Evolutionary conservation across 2,329 filamentous ascomycete genomes (phyloP).

Genomic region (Aspergillus sp.): DNA sequence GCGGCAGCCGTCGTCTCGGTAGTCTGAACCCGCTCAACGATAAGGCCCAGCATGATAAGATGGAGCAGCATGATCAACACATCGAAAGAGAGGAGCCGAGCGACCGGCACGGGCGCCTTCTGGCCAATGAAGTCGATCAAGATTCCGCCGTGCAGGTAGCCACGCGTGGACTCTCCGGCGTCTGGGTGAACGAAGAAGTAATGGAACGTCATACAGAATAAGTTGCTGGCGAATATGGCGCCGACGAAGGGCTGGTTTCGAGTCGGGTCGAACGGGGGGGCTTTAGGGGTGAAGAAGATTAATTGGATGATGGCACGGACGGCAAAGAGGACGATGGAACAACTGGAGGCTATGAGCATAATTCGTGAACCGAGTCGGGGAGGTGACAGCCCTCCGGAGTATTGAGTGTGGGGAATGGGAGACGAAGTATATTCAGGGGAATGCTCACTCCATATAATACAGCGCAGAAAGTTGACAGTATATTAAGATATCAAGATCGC

Average conservation of each 20-base stretch:
- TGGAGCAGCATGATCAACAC: conserved; percentile 55
- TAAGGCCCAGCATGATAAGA: conserved; percentile 56
- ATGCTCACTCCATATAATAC: conserved; percentile 63
- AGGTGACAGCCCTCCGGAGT: background rate
- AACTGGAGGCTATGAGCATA: conserved; percentile 40
- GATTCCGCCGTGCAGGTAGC: conserved; percentile 61
- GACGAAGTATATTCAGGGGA: conserved; percentile 7
- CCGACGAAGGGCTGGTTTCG: conserved; percentile 54
- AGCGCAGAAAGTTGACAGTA: conserved; percentile 62
- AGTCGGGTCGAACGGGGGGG: conserved; percentile 52
- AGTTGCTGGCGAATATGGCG: conserved; percentile 55
- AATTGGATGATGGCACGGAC: conserved; percentile 57
- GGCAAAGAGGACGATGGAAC: conserved; percentile 58
- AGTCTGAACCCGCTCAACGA: conserved; percentile 52
- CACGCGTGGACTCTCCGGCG: conserved; percentile 51
- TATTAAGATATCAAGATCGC: conserved; percentile 58
- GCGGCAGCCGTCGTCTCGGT: conserved; percentile 27
- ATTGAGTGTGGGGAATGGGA: background rate
- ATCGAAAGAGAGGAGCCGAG: conserved; percentile 55
- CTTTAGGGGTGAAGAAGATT: conserved; percentile 60
- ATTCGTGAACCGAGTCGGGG: background rate
- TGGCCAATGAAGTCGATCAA: conserved; percentile 67
- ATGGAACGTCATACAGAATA: conserved; percentile 58
- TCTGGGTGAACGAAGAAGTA: conserved; percentile 53
- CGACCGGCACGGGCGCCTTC: conserved; percentile 55